These are phyloP conservation scores for Leccinum ponderosum DNA, from an alignment of 1,284 basidiomycete species.

Conservation along the genomic window DNA sequence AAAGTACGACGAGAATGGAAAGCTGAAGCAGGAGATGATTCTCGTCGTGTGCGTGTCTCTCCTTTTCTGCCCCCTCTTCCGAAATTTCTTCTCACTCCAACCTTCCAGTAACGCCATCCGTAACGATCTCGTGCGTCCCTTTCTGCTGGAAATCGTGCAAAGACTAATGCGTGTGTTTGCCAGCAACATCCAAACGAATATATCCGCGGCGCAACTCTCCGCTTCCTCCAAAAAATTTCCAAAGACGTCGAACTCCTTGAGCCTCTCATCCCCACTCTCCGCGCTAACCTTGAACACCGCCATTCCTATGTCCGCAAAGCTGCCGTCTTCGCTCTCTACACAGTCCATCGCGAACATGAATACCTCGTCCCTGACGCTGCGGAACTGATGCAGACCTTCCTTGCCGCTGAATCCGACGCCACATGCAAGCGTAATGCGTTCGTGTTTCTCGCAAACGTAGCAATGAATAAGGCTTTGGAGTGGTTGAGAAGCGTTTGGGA, in stretches of 20 bases:
- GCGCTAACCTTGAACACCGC: slow-evolving; percentile 95
- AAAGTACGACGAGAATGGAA: slow-evolving; percentile 96
- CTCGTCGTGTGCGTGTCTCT: slow-evolving; percentile 82
- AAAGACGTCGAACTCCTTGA: slow-evolving; percentile 95
- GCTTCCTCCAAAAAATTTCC: slow-evolving; percentile 95
- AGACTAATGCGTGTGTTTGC: background rate
- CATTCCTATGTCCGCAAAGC: slow-evolving; percentile 99
- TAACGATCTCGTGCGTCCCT: slow-evolving; percentile 81
- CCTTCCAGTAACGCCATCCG: slow-evolving; percentile 86
- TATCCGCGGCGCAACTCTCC: slow-evolving; percentile 95
- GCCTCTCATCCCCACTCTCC: slow-evolving; percentile 92
- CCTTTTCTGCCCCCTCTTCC: background rate
- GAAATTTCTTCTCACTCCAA: slow-evolving; percentile 10
- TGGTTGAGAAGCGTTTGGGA: slow-evolving; percentile 89
- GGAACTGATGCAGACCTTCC: slow-evolving; percentile 96
- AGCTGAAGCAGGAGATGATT: slow-evolving; percentile 99
- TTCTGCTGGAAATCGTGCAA: background rate
- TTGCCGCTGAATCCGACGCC: slow-evolving; percentile 95
- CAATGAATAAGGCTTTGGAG: slow-evolving; percentile 89
- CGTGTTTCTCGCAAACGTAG: slow-evolving; percentile 88
- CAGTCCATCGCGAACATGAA: slow-evolving; percentile 94
- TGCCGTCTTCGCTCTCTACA: slow-evolving; percentile 94
- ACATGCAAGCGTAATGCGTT: slow-evolving; percentile 99
- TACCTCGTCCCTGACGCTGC: slow-evolving; percentile 96
- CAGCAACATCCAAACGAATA: slow-evolving; percentile 99